These are phyloP conservation scores for Boletus insuetus DNA, from an alignment of 768 basidiomycete genomes.

Conservation along the genomic window DNA sequence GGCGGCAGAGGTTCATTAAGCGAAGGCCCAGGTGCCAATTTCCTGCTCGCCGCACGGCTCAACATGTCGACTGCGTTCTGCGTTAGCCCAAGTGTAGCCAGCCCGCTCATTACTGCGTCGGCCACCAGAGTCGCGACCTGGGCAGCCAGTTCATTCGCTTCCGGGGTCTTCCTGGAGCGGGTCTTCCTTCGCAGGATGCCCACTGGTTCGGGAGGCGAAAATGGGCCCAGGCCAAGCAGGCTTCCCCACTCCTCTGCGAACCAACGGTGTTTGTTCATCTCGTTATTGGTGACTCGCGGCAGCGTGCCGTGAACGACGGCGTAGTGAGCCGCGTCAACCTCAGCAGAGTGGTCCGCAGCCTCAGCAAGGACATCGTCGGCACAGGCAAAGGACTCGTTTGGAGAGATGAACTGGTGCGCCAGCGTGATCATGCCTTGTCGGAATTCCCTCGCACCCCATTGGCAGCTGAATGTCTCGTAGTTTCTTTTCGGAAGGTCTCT, in stretches of 20 bases:
- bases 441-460: background rate
- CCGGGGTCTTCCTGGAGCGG: background rate
- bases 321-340: constrained; percentile 1
- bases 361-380: background rate
- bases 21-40: background rate
- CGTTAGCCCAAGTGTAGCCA: background rate
- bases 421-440: constrained; percentile 1
- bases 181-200: background rate
- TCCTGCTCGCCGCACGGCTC: background rate
- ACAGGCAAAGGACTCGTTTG: background rate
- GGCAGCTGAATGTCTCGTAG: background rate
- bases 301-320: background rate
- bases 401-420: background rate
- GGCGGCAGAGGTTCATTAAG: background rate
- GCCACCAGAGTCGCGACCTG: background rate
- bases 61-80: background rate
- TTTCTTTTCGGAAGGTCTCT: background rate
- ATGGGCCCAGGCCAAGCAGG: constrained; percentile 6
- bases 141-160: background rate
- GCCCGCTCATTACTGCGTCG: background rate
- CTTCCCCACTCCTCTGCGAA: constrained; percentile 1
- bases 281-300: background rate
- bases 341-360: background rate
- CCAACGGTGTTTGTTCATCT: background rate
- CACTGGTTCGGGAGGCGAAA: background rate